Evolutionary conservation across 805 yeast species (phyloP).

Genomic region (Wickerhamiella nectarea): DNA sequence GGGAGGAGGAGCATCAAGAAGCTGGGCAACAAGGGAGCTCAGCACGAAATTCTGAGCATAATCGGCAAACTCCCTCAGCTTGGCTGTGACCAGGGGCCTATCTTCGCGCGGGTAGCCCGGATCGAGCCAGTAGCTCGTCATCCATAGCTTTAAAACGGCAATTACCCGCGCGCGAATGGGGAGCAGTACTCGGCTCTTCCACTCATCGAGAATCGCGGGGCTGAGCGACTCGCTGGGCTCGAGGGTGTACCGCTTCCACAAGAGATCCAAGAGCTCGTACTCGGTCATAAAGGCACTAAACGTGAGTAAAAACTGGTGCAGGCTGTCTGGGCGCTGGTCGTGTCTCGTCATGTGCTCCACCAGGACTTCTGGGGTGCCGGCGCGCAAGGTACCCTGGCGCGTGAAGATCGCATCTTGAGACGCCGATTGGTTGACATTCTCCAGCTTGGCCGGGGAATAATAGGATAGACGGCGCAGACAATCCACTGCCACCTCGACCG

Average conservation of each 20-base stretch:
- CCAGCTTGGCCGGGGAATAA: not conserved
- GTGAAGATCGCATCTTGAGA: conserved; percentile 35
- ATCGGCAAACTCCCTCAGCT: conserved; percentile 21
- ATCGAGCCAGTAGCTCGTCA: conserved; percentile 27
- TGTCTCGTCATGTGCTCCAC: conserved; percentile 73
- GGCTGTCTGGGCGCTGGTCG: conserved; percentile 46
- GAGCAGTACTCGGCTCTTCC: conserved; percentile 58
- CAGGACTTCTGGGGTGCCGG: conserved; percentile 69
- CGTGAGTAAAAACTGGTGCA: conserved; percentile 56
- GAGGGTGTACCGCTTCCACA: conserved; percentile 41
- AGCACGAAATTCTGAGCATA: conserved; percentile 32
- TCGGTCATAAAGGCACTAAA: conserved; percentile 56
- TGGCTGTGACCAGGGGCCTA: not conserved
- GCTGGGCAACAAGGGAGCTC: conserved; percentile 32
- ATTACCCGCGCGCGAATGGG: conserved; percentile 56
- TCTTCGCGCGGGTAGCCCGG: not conserved
- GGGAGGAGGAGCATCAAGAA: not conserved
- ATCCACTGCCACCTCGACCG: not conserved
- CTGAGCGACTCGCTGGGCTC: conserved; percentile 79
- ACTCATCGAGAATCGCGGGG: conserved; percentile 54
- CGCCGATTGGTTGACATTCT: not conserved
- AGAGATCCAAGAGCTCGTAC: conserved; percentile 4
- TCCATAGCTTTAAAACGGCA: conserved; percentile 49
- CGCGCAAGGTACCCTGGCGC: conserved; percentile 57
- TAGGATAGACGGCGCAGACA: not conserved